phyloP scores from a whole-genome alignment of 805 yeast species.

The Komagataella pseudopastoris region DNA sequence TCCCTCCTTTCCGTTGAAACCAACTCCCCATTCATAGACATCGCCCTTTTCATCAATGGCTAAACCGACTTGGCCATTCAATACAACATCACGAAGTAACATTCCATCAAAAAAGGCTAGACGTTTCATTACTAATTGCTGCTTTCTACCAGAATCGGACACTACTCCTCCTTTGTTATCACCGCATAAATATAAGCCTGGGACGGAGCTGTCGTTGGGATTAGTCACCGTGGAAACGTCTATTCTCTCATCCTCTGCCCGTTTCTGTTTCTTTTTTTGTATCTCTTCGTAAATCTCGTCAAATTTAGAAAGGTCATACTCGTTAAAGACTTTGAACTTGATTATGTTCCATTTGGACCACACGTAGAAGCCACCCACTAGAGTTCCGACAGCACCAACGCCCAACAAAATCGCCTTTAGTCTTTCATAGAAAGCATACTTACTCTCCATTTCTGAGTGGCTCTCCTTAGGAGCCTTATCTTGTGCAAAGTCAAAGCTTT shows the following conservation, averaged over 20 bases:
- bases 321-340: constrained; percentile 19
- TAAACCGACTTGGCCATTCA: constrained; percentile 33
- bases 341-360: constrained; percentile 25
- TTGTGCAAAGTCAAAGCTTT: not conserved
- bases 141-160: constrained; percentile 10
- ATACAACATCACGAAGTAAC: constrained; percentile 39
- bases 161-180: constrained; percentile 28
- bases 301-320: constrained; percentile 20
- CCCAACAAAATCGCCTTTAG: constrained; percentile 33
- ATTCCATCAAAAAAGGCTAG: constrained; percentile 50
- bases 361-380: constrained; percentile 25
- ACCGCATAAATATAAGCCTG: constrained; percentile 59
- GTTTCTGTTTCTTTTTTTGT: constrained; percentile 9
- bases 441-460: constrained; percentile 7
- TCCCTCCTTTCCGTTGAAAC: constrained; percentile 15
- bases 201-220: constrained; percentile 24
- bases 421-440: constrained; percentile 27
- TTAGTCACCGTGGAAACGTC: constrained; percentile 15
- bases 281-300: constrained; percentile 23
- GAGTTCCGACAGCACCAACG: constrained; percentile 20
- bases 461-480: not conserved
- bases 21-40: constrained; percentile 58
- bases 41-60: constrained; percentile 63
- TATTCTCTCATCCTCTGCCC: constrained; percentile 7
- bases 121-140: constrained; percentile 42